These are phyloP conservation scores for Eutrema japonicum DNA, from an alignment of 345 rosid genomes.

Conservation along the genomic window DNA sequence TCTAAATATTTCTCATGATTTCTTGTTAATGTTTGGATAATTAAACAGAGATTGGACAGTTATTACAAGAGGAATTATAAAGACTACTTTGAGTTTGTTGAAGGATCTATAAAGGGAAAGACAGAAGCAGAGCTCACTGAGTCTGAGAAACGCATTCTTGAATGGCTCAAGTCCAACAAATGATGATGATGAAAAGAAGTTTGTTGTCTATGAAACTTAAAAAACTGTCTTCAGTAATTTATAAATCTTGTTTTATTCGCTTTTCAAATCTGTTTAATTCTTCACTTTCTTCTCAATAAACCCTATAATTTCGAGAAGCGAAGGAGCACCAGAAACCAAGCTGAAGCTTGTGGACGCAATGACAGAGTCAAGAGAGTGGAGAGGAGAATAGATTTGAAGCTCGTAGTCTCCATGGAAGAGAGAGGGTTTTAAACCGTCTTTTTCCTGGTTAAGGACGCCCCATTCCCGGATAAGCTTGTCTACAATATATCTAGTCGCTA, in stretches of 20 bases:
- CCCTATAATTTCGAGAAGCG: not conserved
- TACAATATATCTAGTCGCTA: slow-evolving; percentile 59
- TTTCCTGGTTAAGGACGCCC: slow-evolving; percentile 11
- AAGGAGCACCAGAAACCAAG: not conserved
- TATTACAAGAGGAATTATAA: slow-evolving; percentile 87
- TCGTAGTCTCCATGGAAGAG: not conserved
- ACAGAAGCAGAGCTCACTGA: slow-evolving; percentile 61
- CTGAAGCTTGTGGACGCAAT: slow-evolving; percentile 21
- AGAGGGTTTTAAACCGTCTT: slow-evolving; percentile 48
- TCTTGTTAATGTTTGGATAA: not conserved
- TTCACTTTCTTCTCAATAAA: slow-evolving; percentile 17
- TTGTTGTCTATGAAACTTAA: slow-evolving; percentile 17
- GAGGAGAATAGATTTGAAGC: not conserved
- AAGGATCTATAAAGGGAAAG: slow-evolving; percentile 72
- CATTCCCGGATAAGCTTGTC: slow-evolving; percentile 61
- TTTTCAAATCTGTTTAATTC: slow-evolving; percentile 1
- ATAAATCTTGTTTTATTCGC: slow-evolving; percentile 13
- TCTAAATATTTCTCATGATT: slow-evolving; percentile 17
- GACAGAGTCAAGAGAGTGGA: slow-evolving; percentile 7
- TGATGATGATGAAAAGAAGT: slow-evolving; percentile 40
- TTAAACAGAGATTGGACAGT: slow-evolving; percentile 68
- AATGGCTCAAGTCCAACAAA: slow-evolving; percentile 77
- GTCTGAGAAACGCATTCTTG: slow-evolving; percentile 81
- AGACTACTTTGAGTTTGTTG: slow-evolving; percentile 82
- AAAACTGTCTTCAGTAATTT: not conserved